Base-by-base conservation (phyloP, 768 basidiomycete species). In the Boletus pseudopeckii region DNA sequence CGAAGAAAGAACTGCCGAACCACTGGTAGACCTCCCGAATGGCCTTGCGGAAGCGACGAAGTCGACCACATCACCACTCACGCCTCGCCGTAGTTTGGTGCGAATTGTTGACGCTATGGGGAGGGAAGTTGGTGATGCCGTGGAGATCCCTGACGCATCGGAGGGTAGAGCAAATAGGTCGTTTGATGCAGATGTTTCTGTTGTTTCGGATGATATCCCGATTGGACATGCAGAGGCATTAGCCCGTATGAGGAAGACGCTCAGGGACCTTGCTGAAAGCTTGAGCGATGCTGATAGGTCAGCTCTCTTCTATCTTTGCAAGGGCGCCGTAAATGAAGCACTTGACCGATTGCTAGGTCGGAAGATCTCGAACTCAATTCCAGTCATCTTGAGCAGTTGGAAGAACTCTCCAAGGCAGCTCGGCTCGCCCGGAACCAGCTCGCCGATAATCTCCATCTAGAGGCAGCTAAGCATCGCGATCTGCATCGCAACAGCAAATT, bases 71-170 rank as follows among this genome's bases (percentile, higher is more conserved):
- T 39, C 65, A 7, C 62, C 59, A 43, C 43, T 48, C 26, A 63
- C 61, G 14, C 58, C 58, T 26, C 69, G 47, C 48, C 76, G 66
- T 59, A 79, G 74, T 56, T 61, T 67, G 24, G 73, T 88, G 46
- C 79, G 85, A 40, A 71, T 89, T 33, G 77, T 88, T 39, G 87
- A 90, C 64, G 84, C 84, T 6, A 83, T 86, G 80, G 88, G 86
- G 8, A 77, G 73, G 48, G 81, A 84, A 59, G 72, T 86, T 15
- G 75, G 78, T 49, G 74, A 72, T 41, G 42, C 57, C 8, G 33
- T 54, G 41, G 51, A 53, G 45, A 34, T 82, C 22, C 72, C 78
- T 45, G 72, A 69, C 41, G 51, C 60, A 32, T 55, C 61, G 30
- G 52, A 58, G 28, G 55, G 43, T 52, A 48, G 43, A 54, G 26